Evolutionary conservation across 2,329 filamentous ascomycete genomes (phyloP), one percentile per base, ranked within the genome.

Genomic region (Fonsecaea multimorphosa): DNA sequence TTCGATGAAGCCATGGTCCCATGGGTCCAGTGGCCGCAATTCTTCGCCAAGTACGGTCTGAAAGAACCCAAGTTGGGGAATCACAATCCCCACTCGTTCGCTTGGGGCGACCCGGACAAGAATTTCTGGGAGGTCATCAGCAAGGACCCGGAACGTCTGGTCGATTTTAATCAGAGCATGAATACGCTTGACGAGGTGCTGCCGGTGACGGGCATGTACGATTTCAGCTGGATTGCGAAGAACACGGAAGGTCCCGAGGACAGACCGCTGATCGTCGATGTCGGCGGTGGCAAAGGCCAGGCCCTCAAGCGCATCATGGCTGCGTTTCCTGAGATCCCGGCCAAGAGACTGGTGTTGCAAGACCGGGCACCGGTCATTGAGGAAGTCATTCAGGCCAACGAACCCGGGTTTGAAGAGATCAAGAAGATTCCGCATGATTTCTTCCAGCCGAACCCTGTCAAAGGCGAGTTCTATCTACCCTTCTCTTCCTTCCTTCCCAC

Each of bases 161-260:
- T 54, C 52, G 52, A 34, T 12, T 74, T 74, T 61, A 72, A 74
- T 49, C 58, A 66, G 27, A 67, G 70, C 16, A 68, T 67, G 63
- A 64, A 54, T 38, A 64, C 49, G 55, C 68, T 70, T 60, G 71
- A 65, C 51, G 65, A 59, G 36, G 58, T 63, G 58, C 51, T 70
- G 9, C 70, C 70, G 5, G 65, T 72, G 14, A 67, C 67, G 49
- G 70, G 70, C 12, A 72, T 72, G 70, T 72, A 69, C 40, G 32
- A 58, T 36, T 55, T 63, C 36, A 51, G 40, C 40, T 54, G 59
- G 40, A 58, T 54, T 40, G 38, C 38, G 38, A 40, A 40, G 38
- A 40, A 40, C 38, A 40, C 38, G 38, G 38, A 40, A 19, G 38
- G 14, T 40, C 38, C 38, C 38, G 16, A 40, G 3, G 38, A 40